phyloP scores from a whole-genome alignment of 1,284 basidiomycete species.

The Leccinum insigne region DNA sequence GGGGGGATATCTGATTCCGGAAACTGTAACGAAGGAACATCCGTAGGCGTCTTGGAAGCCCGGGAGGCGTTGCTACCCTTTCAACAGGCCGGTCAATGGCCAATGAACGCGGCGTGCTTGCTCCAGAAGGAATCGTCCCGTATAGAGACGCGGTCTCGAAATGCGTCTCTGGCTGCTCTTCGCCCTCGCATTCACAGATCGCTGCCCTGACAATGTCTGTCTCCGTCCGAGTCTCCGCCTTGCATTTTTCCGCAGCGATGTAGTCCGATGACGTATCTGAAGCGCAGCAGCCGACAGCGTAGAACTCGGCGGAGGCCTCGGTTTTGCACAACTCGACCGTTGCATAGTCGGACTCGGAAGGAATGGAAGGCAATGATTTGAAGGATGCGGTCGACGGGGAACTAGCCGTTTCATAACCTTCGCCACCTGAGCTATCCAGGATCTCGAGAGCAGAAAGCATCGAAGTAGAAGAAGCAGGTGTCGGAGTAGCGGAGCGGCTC shows the following conservation, averaged over 20 bases:
- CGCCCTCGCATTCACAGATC: constrained; percentile 42
- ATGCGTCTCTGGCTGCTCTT: constrained; percentile 44
- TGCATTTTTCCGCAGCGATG: constrained; percentile 50
- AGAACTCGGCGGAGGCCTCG: constrained; percentile 48
- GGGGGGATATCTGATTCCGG: constrained; percentile 28
- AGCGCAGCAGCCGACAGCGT: constrained; percentile 41
- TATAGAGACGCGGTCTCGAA: constrained; percentile 54
- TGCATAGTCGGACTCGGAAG: constrained; percentile 50
- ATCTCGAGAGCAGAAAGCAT: constrained; percentile 32
- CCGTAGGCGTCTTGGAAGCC: constrained; percentile 31
- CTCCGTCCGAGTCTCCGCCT: constrained; percentile 35
- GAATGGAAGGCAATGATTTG: constrained; percentile 49
- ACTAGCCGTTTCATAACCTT: constrained; percentile 36
- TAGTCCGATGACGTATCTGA: constrained; percentile 41
- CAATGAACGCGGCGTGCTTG: constrained; percentile 40
- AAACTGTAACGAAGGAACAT: constrained; percentile 29
- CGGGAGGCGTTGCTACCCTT: constrained; percentile 23
- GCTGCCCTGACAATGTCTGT: constrained; percentile 55
- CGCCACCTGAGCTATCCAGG: constrained; percentile 32
- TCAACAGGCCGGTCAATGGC: constrained; percentile 26
- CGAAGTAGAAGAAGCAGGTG: constrained; percentile 29
- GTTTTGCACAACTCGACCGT: constrained; percentile 50
- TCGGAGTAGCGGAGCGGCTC: constrained; percentile 32
- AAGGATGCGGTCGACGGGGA: constrained; percentile 46
- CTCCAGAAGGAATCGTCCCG: constrained; percentile 39